Evolutionary conservation across 169 alveolate genomes (phyloP).

Genomic region (Plasmodium yoelii): DNA sequence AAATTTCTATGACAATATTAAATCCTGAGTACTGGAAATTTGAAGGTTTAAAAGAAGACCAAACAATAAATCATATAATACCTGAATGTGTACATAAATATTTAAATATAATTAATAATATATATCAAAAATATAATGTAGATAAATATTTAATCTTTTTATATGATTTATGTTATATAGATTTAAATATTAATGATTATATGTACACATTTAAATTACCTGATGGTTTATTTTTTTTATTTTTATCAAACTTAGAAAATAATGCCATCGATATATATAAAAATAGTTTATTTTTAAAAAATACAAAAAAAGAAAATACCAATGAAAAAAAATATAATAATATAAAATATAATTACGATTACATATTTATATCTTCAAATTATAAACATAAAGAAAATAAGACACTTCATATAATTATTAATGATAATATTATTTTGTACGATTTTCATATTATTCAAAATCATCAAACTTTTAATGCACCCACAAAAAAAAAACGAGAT

Average conservation of each 20-base stretch:
- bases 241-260: slow-evolving; percentile 23
- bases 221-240: slow-evolving; percentile 46
- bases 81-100: slow-evolving; percentile 26
- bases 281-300: slow-evolving; percentile 4
- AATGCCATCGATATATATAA: slow-evolving; percentile 25
- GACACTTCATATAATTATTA: slow-evolving; percentile 41
- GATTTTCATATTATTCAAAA: slow-evolving; percentile 53
- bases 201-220: slow-evolving; percentile 27
- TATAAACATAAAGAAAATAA: slow-evolving; percentile 43
- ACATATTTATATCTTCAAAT: slow-evolving; percentile 53
- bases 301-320: background rate
- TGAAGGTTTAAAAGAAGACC: slow-evolving; percentile 47
- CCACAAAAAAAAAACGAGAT: background rate
- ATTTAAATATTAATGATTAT: slow-evolving; percentile 26
- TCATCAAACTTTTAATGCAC: background rate
- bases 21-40: slow-evolving; percentile 62
- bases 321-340: background rate
- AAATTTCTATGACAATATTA: slow-evolving; percentile 45
- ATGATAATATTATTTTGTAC: slow-evolving; percentile 40
- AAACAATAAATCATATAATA: slow-evolving; percentile 11
- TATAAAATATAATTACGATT: slow-evolving; percentile 33
- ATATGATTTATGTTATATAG: slow-evolving; percentile 42
- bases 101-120: slow-evolving; percentile 39
- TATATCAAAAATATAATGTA: slow-evolving; percentile 38
- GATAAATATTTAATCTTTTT: slow-evolving; percentile 55